Conservation (phyloP, 1,284 basidiomycete species). For the Ganoderma multipileum region DNA sequence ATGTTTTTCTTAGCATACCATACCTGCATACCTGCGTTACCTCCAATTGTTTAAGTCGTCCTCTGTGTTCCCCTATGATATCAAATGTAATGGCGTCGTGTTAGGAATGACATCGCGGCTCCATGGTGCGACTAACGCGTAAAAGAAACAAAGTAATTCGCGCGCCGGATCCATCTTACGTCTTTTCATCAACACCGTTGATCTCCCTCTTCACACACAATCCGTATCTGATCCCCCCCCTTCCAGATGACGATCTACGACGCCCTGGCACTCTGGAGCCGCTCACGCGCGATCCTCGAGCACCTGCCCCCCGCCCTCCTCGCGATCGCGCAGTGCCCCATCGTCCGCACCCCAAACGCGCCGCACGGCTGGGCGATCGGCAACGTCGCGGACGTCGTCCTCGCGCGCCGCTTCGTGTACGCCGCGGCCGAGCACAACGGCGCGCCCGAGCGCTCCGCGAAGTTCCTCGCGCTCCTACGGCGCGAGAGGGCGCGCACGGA, state of each 20-base stretch:
- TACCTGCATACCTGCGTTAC: too few relatives aligned
- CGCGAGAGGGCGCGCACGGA: conserved; percentile 3
- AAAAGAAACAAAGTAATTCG: neutral
- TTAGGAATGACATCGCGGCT: neutral
- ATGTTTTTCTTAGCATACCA: neutral
- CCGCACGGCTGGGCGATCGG: conserved; percentile 31
- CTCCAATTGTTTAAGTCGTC: neutral
- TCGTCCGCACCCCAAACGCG: conserved; percentile 31
- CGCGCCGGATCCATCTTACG: neutral
- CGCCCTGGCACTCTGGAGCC: neutral
- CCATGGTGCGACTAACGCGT: neutral
- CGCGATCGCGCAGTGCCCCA: conserved; percentile 33
- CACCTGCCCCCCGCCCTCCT: conserved; percentile 33
- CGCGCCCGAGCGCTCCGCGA: neutral
- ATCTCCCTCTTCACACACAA: neutral
- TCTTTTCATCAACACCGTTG: neutral
- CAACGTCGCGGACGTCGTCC: conserved; percentile 37
- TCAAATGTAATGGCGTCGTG: neutral
- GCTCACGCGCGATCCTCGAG: conserved; percentile 15
- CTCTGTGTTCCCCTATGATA: neutral
- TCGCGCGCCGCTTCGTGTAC: conserved; percentile 40
- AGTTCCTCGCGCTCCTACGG: neutral
- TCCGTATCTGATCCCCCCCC: neutral
- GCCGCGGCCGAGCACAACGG: conserved; percentile 29
- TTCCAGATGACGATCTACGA: neutral